Conservation (phyloP, 2,329 filamentous ascomycete genomes). For the Trichophaea hybrida region DNA sequence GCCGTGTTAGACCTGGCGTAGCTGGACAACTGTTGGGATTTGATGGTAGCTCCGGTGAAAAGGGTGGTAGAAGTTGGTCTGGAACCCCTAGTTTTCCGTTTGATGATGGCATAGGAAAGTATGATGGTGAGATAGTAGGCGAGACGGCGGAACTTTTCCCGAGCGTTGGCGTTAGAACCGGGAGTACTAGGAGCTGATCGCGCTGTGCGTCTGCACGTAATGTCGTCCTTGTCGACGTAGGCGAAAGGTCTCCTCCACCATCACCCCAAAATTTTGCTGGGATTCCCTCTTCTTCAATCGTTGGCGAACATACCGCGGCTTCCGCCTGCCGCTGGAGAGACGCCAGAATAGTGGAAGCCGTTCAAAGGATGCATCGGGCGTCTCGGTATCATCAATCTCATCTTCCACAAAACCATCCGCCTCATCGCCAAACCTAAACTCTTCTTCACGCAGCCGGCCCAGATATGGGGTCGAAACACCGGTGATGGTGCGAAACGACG, state of each 20-base stretch:
- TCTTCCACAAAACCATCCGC: conserved; percentile 7
- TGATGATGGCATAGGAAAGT: not conserved
- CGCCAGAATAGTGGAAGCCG: conserved; percentile 20
- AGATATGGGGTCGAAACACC: not conserved
- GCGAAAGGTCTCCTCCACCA: not conserved
- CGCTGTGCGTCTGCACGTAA: not conserved
- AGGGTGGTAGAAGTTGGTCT: not conserved
- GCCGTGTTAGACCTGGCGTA: not conserved
- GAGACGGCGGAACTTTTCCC: not conserved
- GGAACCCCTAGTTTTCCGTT: not conserved
- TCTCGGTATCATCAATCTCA: conserved; percentile 12
- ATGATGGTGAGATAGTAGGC: not conserved
- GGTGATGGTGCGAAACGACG: not conserved
- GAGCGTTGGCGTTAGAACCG: not conserved
- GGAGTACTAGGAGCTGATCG: not conserved
- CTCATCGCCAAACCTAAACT: conserved; percentile 8
- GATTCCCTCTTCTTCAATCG: not conserved
- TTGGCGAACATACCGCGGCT: conserved; percentile 14
- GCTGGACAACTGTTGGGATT: not conserved
- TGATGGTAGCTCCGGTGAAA: not conserved
- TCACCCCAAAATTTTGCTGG: not conserved
- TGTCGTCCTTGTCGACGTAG: not conserved
- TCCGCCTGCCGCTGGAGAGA: conserved; percentile 22
- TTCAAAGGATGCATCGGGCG: conserved; percentile 18
- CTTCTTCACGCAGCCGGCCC: not conserved